A percentile compares a stretch with the other conserved stretches of the same genome.
Conservation (phyloP, 2,329 filamentous ascomycete genomes). For the Dactylellina cionopaga region DNA sequence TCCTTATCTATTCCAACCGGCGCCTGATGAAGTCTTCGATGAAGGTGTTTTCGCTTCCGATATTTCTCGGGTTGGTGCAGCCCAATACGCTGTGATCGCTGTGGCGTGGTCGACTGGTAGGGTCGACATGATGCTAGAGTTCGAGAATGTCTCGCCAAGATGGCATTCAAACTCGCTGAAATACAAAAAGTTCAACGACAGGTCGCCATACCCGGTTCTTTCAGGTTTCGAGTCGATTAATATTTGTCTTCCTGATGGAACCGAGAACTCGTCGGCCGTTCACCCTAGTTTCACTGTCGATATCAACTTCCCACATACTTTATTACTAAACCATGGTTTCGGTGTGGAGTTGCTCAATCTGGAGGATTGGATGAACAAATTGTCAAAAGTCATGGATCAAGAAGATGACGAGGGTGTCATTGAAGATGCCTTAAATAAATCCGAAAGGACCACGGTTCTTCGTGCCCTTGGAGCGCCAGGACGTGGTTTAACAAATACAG, state of each 20-base stretch:
- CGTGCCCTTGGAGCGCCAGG: constrained; percentile 40
- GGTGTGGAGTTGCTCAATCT: constrained; percentile 54
- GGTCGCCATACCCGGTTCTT: constrained; percentile 54
- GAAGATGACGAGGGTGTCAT: constrained; percentile 55
- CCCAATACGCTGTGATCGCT: constrained; percentile 39
- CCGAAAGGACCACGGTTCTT: constrained; percentile 51
- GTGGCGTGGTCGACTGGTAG: constrained; percentile 39
- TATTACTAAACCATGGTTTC: constrained; percentile 54
- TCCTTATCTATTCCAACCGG: constrained; percentile 56
- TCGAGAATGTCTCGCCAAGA: constrained; percentile 54
- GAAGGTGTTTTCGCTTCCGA: constrained; percentile 55
- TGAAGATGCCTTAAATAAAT: constrained; percentile 36
- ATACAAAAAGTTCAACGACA: constrained; percentile 45
- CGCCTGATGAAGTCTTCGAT: constrained; percentile 54
- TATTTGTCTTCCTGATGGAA: constrained; percentile 30
- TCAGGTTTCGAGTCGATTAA: constrained; percentile 56
- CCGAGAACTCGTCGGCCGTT: constrained; percentile 35
- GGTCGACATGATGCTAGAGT: constrained; percentile 55
- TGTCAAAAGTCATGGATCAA: constrained; percentile 42
- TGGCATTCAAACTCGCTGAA: constrained; percentile 56
- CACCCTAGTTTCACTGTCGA: constrained; percentile 55
- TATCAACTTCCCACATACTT: constrained; percentile 53
- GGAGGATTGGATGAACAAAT: constrained; percentile 42
- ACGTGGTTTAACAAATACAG: constrained; percentile 37
- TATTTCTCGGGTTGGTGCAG: constrained; percentile 54